Evolutionary conservation across 2,329 filamentous ascomycete genomes (phyloP), one percentile per base, ranked within the genome.

Genomic region (Xylariaceae sp.): DNA sequence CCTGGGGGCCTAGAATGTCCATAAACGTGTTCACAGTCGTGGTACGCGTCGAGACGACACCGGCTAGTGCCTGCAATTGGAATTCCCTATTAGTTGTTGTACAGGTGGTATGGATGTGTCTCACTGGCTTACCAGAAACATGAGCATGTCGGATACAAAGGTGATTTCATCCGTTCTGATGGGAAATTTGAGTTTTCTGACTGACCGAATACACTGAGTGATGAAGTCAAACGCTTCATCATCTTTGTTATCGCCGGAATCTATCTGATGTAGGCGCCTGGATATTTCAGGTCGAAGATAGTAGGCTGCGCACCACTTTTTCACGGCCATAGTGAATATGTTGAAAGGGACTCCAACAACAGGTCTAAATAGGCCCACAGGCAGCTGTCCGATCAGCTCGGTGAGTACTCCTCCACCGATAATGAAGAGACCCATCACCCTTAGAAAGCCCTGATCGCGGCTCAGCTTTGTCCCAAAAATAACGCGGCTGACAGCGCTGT

Each of bases 21-120:
- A 48, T 47, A 15, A 45, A 45, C 29, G 32, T 26, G n/a, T 45
- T 45, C 20, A 45, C 30, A 5, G 42, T 45, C 30, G 42, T 45
- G 4, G 42, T 45, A n/a, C 42, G 42, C 21, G 42, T 45, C 16
- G 42, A 45, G 8, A 45, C 42, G 15, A 45, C 30, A 8, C 42
- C 42, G 3, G 42, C 42, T 10, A 45, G 21, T 45, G 42, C 42
- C 44, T 48, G 7, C 5, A 40, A 15, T 47, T 21, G 23, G 24
- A 4, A 27, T 11, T 35, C 18, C 30, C 15, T 27, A 32, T 44
- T 23, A 44, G 42, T 24, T 45, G 5, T 15, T 27, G 10, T n/a
- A n/a, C n/a, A n/a, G n/a, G n/a, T n/a, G n/a, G n/a, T n/a, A n/a
- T n/a, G n/a, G n/a, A n/a, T n/a, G n/a, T 35, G 29, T 10, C n/a